Percentiles rank a stretch among this genome's conserved stretches.
These are phyloP conservation scores for Fomitopsis schrenkii DNA, from an alignment of 1,284 basidiomycete genomes.

Conservation along the genomic window DNA sequence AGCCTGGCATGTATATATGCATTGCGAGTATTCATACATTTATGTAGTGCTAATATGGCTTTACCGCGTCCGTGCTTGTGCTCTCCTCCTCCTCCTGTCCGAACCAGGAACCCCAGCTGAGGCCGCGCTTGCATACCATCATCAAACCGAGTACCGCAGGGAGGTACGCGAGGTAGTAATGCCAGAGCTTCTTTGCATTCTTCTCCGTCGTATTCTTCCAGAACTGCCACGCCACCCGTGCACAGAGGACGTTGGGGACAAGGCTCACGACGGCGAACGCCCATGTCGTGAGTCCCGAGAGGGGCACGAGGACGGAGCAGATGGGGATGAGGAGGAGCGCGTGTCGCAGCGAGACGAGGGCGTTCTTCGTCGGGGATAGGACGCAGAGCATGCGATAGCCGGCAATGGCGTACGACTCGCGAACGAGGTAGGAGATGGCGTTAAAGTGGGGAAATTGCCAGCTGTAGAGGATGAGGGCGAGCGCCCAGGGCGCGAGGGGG, in stretches of 20 bases:
- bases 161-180: constrained; percentile 88
- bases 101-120: constrained; percentile 66
- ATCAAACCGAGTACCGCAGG: constrained; percentile 89
- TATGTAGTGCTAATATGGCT: background rate
- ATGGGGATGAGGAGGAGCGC: constrained; percentile 77
- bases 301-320: constrained; percentile 78
- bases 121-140: constrained; percentile 90
- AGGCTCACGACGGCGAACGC: constrained; percentile 79
- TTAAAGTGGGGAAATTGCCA: constrained; percentile 99
- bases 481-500: constrained; percentile 70
- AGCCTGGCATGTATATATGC: background rate
- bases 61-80: constrained; percentile 1
- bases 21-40: background rate
- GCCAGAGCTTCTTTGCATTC: constrained; percentile 76
- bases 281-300: constrained; percentile 87
- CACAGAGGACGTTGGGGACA: constrained; percentile 73
- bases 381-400: constrained; percentile 95
- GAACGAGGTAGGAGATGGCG: constrained; percentile 83
- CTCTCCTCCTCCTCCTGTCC: constrained; percentile 11
- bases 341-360: constrained; percentile 85
- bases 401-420: constrained; percentile 88
- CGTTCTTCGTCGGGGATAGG: constrained; percentile 77
- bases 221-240: constrained; percentile 72
- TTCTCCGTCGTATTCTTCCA: constrained; percentile 76
- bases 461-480: constrained; percentile 84